These are phyloP conservation scores for Candida peoriensis DNA, from an alignment of 805 yeast genomes.

Conservation along the genomic window DNA sequence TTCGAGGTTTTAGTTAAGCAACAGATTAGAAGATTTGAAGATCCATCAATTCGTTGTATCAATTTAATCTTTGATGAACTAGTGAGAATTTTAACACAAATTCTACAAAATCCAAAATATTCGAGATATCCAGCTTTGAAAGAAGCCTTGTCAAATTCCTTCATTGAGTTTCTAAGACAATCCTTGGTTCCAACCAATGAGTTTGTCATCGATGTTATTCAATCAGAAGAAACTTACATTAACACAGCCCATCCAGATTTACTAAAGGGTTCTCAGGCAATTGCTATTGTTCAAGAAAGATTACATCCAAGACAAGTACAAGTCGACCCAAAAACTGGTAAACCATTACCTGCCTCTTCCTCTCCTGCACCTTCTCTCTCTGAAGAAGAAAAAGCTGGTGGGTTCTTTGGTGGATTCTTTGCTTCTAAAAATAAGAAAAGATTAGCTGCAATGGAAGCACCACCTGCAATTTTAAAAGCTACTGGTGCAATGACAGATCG, in stretches of 20 bases:
- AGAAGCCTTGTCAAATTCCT: slow-evolving; percentile 76
- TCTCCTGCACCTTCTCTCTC: slow-evolving; percentile 26
- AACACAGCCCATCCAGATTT: slow-evolving; percentile 98
- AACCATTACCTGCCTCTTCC: slow-evolving; percentile 45
- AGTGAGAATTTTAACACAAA: slow-evolving; percentile 83
- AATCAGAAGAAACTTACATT: slow-evolving; percentile 86
- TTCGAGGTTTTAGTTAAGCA: slow-evolving; percentile 94
- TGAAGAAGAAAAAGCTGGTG: slow-evolving; percentile 48
- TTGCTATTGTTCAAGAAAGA: slow-evolving; percentile 86
- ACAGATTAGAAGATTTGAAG: slow-evolving; percentile 90
- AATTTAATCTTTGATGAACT: slow-evolving; percentile 90
- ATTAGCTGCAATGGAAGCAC: slow-evolving; percentile 94
- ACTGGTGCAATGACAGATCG: slow-evolving; percentile 88
- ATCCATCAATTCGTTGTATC: slow-evolving; percentile 85
- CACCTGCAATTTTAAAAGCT: slow-evolving; percentile 92
- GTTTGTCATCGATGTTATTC: slow-evolving; percentile 79
- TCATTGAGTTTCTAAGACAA: slow-evolving; percentile 74
- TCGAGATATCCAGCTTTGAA: slow-evolving; percentile 87
- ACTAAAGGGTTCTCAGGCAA: slow-evolving; percentile 90
- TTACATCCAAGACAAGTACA: slow-evolving; percentile 67
- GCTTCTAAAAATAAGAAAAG: slow-evolving; percentile 89
- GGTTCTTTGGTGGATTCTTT: slow-evolving; percentile 95
- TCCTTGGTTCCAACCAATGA: slow-evolving; percentile 79
- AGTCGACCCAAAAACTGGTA: slow-evolving; percentile 87
- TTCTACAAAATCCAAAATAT: slow-evolving; percentile 74